phyloP scores from a whole-genome alignment of 2,329 filamentous ascomycete genomes.

The Talaromyces sp. region DNA sequence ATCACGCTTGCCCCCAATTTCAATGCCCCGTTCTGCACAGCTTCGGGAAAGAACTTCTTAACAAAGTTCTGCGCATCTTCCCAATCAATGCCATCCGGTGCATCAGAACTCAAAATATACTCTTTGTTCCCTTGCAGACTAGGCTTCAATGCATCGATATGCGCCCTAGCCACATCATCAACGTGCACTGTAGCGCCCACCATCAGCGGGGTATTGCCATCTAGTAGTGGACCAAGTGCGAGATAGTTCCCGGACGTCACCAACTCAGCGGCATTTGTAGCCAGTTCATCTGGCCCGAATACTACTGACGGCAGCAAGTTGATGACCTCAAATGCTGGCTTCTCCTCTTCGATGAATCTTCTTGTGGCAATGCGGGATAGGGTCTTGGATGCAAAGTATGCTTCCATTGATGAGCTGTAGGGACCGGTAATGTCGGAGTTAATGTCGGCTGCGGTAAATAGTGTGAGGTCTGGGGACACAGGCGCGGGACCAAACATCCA shows the following conservation, averaged over 20 bases:
- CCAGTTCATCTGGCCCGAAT: constrained; percentile 7
- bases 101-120: constrained; percentile 10
- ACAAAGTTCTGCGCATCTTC: background rate
- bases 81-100: constrained; percentile 7
- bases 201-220: background rate
- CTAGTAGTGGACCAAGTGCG: background rate
- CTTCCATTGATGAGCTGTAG: constrained; percentile 27
- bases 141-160: constrained; percentile 6
- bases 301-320: constrained; percentile 14
- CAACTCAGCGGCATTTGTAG: background rate
- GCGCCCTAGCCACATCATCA: constrained; percentile 6
- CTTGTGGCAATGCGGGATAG: constrained; percentile 28
- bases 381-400: constrained; percentile 33
- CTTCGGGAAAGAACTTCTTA: background rate
- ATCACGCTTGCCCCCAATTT: background rate
- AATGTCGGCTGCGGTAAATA: background rate
- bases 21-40: background rate
- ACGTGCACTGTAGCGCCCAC: constrained; percentile 12
- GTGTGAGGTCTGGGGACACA: background rate
- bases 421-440: constrained; percentile 9
- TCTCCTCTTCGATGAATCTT: constrained; percentile 20
- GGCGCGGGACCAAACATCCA: constrained; percentile 16
- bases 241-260: background rate
- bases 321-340: constrained; percentile 6
- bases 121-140: constrained; percentile 3